These are phyloP conservation scores for Suhomyces xylopsoci DNA, from an alignment of 805 yeast species.

Conservation along the genomic window DNA sequence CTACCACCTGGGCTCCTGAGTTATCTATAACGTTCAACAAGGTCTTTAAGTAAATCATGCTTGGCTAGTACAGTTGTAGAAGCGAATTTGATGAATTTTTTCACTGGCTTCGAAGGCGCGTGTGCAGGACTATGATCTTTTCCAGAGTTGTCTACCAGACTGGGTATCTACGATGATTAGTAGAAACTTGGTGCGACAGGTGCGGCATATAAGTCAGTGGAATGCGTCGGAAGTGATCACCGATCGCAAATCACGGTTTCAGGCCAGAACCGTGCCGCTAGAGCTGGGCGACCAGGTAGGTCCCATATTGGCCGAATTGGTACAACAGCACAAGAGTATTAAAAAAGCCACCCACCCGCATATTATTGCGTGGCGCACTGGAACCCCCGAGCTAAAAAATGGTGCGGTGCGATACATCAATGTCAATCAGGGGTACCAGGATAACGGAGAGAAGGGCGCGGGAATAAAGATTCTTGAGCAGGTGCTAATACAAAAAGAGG, in stretches of 20 bases:
- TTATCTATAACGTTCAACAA: constrained; percentile 89
- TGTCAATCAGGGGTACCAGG: constrained; percentile 58
- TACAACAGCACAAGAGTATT: constrained; percentile 41
- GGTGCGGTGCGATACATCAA: constrained; percentile 13
- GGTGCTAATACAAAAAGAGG: constrained; percentile 46
- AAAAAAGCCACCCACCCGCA: constrained; percentile 65
- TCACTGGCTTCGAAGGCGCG: neutral
- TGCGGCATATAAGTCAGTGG: constrained; percentile 19
- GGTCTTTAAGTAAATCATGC: constrained; percentile 86
- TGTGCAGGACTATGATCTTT: constrained; percentile 1
- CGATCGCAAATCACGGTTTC: constrained; percentile 64
- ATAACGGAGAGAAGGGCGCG: constrained; percentile 75
- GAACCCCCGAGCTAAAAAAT: neutral
- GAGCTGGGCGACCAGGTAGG: constrained; percentile 41
- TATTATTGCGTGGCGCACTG: constrained; percentile 71
- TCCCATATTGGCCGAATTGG: constrained; percentile 38
- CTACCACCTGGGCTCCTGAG: constrained; percentile 92
- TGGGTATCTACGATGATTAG: neutral
- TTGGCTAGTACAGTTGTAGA: neutral
- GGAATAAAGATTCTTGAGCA: constrained; percentile 56
- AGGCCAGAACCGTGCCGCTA: constrained; percentile 54
- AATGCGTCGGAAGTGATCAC: constrained; percentile 25
- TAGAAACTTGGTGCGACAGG: neutral
- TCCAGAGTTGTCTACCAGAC: neutral
- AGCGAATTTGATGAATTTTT: constrained; percentile 1